A percentile compares a stretch with the other conserved stretches of the same genome.
phyloP scores from a whole-genome alignment of 257 asterid species.

The Thymus mandschuricus region DNA sequence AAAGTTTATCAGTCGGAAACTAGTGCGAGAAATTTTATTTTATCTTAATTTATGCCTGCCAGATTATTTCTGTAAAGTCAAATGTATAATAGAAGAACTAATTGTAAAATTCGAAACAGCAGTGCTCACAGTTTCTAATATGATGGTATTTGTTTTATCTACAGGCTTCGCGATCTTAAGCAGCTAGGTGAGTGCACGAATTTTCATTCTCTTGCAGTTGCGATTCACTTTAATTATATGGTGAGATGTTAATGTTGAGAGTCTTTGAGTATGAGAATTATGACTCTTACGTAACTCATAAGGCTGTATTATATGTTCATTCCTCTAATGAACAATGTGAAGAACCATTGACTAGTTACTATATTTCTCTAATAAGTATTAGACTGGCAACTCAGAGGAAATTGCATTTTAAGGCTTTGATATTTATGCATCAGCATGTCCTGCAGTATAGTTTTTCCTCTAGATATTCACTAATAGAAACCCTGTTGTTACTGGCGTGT shows the following conservation, averaged over 20 bases:
- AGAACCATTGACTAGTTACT: background rate
- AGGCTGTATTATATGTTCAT: background rate
- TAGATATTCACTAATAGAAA: slow-evolving; percentile 7
- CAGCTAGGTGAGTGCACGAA: slow-evolving; percentile 71
- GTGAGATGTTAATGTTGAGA: background rate
- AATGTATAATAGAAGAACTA: background rate
- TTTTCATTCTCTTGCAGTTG: slow-evolving; percentile 12
- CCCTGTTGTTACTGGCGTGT: slow-evolving; percentile 1
- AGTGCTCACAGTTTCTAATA: slow-evolving; percentile 25
- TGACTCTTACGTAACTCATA: background rate
- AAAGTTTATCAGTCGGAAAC: background rate
- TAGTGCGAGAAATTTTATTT: background rate
- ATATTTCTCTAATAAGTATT: background rate
- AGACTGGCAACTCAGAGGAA: slow-evolving; percentile 9
- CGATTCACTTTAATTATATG: slow-evolving; percentile 13
- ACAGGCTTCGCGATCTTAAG: slow-evolving; percentile 94
- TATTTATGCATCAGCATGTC: background rate
- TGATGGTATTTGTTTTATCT: slow-evolving; percentile 31
- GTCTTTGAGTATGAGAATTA: background rate
- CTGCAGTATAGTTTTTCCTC: background rate
- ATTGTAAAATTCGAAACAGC: background rate
- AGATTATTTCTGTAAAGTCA: background rate
- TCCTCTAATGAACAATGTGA: slow-evolving; percentile 7
- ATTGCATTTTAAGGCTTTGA: slow-evolving; percentile 1
- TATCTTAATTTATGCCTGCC: background rate